A percentile compares a stretch with the other conserved stretches of the same genome.
Evolutionary conservation across 768 basidiomycete species (phyloP).

Genomic region (Rickenella mellea): DNA sequence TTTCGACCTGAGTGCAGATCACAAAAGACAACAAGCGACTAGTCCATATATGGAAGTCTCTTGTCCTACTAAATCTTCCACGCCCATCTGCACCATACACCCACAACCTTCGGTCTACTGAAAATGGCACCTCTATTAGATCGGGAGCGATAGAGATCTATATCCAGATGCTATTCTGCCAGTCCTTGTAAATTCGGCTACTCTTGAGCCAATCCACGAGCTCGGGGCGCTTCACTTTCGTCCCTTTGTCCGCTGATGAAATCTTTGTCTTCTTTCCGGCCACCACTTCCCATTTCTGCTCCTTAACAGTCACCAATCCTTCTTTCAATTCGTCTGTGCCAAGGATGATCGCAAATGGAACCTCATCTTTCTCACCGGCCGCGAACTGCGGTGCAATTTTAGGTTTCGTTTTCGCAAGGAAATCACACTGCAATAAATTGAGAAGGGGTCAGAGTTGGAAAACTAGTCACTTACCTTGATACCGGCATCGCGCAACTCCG

Average conservation of each 20-base stretch:
- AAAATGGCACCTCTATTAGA: too few relatives aligned
- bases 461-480: conserved; percentile 52
- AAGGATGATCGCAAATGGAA: conserved; percentile 89
- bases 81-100: too few relatives aligned
- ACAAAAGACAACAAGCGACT: too few relatives aligned
- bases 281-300: conserved; percentile 74
- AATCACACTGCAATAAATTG: conserved; percentile 58
- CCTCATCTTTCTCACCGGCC: conserved; percentile 82
- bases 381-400: conserved; percentile 83
- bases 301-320: conserved; percentile 85
- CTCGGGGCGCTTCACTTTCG: conserved; percentile 50
- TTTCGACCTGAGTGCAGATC: too few relatives aligned
- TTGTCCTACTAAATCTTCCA: too few relatives aligned
- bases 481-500: conserved; percentile 74
- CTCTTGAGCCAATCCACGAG: conserved; percentile 55
- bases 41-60: too few relatives aligned
- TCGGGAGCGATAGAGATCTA: background rate
- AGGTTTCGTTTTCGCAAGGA: conserved; percentile 86
- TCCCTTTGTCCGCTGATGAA: conserved; percentile 53
- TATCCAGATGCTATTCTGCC: background rate
- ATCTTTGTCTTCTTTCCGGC: conserved; percentile 62
- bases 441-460: conserved; percentile 2
- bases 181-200: background rate
- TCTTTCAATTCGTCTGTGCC: conserved; percentile 77
- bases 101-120: too few relatives aligned